Base-by-base conservation (phyloP, 345 rosid species). In the Salix suchowensis region DNA sequence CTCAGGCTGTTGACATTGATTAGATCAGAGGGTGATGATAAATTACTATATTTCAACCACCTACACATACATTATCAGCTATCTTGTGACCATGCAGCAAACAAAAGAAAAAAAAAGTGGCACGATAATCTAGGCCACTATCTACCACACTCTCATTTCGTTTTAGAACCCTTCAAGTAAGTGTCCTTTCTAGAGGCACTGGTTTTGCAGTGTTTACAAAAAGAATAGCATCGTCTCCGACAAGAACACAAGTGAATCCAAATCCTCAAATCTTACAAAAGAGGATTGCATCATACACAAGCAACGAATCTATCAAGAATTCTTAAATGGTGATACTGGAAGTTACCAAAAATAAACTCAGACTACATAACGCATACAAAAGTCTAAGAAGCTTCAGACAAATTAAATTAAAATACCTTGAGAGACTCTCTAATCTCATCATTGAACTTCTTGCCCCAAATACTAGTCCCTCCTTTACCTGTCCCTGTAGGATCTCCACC, bases 401-500 rank as follows among this genome's bases (percentile, higher is more conserved):
- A 71, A 16, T 32, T 10, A 52, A 4, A 54, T 19, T 23, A 28
- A 18, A 60, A 14, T 70, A 96, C 99, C 99, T 96, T 96, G 70
- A 93, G 97, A 81, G 99, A 93, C 78, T 93, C 99, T 73, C 97
- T 83, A 42, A 96, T 92, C 90, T 96, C 98, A 72, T 96, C 99
- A 81, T 89, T 93, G 91, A 91, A 96, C 87, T 93, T 96, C 87
- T 93, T 96, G 71, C 93, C 98, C 99, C 99, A 96, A 67, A 96
- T 96, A 79, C 99, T 96, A 32, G 88, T 93, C 55, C 98, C 99
- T 21, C 99, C 98, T 87, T 96, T 96, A 62, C 99, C 99, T 0
- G 97, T 93, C 18, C 99, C 97, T 0, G 86, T 92, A 1, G 99
- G 99, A 79, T 96, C 99, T 70, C 99, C 99, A 30, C 98, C 99